A percentile compares a stretch with the other conserved stretches of the same genome.
Evolutionary conservation across 1,284 basidiomycete genomes (phyloP).

Genomic region (Cutaneotrichosporon cyanovorans): DNA sequence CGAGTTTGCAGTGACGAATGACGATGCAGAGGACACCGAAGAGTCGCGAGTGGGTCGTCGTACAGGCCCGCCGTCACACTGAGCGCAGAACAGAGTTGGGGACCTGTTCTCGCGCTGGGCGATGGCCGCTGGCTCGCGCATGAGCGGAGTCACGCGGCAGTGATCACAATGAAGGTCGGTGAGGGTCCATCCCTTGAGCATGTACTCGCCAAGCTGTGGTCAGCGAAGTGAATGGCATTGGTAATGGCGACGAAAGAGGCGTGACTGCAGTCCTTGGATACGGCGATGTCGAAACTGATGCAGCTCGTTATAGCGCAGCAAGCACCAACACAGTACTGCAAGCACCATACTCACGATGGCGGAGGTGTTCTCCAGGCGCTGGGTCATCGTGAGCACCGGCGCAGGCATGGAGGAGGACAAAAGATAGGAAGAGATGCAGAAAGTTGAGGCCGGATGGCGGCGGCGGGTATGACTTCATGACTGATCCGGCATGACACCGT

Average conservation of each 20-base stretch:
- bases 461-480: no score
- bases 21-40: no score
- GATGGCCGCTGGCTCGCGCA: constrained; percentile 37
- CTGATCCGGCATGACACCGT: no score
- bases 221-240: neutral
- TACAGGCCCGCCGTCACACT: constrained; percentile 43
- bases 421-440: neutral
- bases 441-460: no score
- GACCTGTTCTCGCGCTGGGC: constrained; percentile 26
- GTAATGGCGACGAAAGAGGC: neutral
- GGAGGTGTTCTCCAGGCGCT: constrained; percentile 35
- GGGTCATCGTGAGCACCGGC: constrained; percentile 27
- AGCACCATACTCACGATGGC: constrained; percentile 33
- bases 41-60: neutral
- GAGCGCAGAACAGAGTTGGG: constrained; percentile 43
- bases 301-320: no score
- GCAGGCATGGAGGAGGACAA: constrained; percentile 18
- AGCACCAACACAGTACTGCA: neutral
- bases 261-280: no score
- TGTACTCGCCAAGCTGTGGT: constrained; percentile 44
- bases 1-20: no score
- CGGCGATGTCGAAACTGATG: no score
- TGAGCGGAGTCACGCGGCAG: constrained; percentile 40
- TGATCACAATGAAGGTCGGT: constrained; percentile 41
- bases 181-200: constrained; percentile 46